These are phyloP conservation scores for Coffea canephora DNA, from an alignment of 257 asterid genomes.

Conservation along the genomic window DNA sequence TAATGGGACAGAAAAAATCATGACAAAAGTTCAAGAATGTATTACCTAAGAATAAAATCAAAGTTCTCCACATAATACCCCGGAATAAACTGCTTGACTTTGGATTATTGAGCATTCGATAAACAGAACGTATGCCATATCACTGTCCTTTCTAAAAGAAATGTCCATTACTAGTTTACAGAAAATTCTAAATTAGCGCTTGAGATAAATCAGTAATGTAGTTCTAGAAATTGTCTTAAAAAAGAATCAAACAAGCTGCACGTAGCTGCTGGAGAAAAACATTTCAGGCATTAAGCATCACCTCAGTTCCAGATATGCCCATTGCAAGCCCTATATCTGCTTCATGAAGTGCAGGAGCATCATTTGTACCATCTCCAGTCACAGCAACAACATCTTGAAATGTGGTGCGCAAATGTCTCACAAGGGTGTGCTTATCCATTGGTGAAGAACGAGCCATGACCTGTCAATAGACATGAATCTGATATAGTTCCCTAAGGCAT, in stretches of 20 bases:
- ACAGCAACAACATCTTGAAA: slow-evolving; percentile 89
- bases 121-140: not conserved
- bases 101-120: not conserved
- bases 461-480: slow-evolving; percentile 31
- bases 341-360: slow-evolving; percentile 97
- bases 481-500: not conserved
- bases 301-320: slow-evolving; percentile 98
- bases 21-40: not conserved
- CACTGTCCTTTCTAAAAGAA: not conserved
- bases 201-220: not conserved
- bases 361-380: slow-evolving; percentile 96
- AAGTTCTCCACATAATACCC: not conserved
- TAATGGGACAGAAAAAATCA: too few species aligned
- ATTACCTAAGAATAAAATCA: not conserved
- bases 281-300: slow-evolving; percentile 23
- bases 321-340: slow-evolving; percentile 97
- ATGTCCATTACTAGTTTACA: not conserved
- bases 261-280: not conserved
- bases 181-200: not conserved
- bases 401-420: slow-evolving; percentile 68
- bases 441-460: slow-evolving; percentile 98
- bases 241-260: not conserved
- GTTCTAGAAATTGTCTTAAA: not conserved
- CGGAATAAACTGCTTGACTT: not conserved
- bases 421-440: slow-evolving; percentile 84